A percentile compares a stretch with the other conserved stretches of the same genome.
phyloP scores from a whole-genome alignment of 2,329 filamentous ascomycete species.

The Ciborinia camelliae region DNA sequence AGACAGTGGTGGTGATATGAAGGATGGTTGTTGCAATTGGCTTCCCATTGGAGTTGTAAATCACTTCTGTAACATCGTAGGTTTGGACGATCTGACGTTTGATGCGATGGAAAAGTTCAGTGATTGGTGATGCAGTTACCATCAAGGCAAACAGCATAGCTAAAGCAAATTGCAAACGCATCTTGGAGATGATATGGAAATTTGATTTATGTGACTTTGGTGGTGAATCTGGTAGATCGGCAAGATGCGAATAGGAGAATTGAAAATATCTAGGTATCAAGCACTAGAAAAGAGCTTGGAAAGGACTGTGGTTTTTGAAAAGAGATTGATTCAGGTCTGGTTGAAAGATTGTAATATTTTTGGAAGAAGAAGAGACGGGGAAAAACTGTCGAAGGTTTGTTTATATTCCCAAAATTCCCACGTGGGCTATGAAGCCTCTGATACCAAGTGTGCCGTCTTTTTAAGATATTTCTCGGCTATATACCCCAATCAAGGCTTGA shows the following conservation, averaged over 20 bases:
- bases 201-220: neutral
- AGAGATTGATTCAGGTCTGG: neutral
- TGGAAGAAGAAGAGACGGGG: slow-evolving; percentile 2
- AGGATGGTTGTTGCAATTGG: slow-evolving; percentile 13
- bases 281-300: slow-evolving; percentile 15
- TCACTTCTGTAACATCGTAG: slow-evolving; percentile 17
- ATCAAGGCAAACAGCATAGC: slow-evolving; percentile 10
- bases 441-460: neutral
- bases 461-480: neutral
- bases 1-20: slow-evolving; percentile 17
- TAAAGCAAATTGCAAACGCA: slow-evolving; percentile 16
- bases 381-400: neutral
- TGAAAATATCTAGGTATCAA: slow-evolving; percentile 1
- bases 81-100: slow-evolving; percentile 14
- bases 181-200: neutral
- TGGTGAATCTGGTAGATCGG: neutral
- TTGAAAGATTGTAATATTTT: slow-evolving; percentile 1
- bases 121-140: slow-evolving; percentile 16
- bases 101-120: neutral
- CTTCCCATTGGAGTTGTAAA: slow-evolving; percentile 13
- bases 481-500: neutral
- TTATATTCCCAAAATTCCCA: slow-evolving; percentile 12
- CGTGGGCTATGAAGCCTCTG: slow-evolving; percentile 3
- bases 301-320: slow-evolving; percentile 7
- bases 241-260: neutral